Evolutionary conservation across 2,329 filamentous ascomycete genomes (phyloP), one percentile per base, ranked within the genome.

Genomic region (Trichoderma sp.): DNA sequence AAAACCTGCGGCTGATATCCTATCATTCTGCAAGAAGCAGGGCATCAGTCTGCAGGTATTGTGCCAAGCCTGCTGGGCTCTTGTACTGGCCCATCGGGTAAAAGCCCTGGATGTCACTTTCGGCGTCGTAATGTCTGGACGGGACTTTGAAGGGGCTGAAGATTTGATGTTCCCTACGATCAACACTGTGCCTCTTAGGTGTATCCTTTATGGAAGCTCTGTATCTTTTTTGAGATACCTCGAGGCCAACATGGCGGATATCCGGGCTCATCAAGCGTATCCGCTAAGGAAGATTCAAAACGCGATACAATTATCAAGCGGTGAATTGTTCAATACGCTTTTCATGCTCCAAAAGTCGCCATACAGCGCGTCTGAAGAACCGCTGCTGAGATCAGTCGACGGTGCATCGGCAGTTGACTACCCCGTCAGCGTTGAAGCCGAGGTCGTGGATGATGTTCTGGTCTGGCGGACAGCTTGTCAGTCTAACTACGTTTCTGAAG

Each of bases 131-230:
- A 83, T 97, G 14, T 94, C 93, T 0, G 94, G 95, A 18, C 87
- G 95, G n/a, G 92, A 96, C 68, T 89, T 88, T 11, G 89, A 91
- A 56, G 85, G 87, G 18, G 86, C 88, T 0, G 86, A 91, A 54
- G 78, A 86, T 30, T 79, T 95, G 14, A 84, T 94, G 75, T 97
- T 97, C 74, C 95, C 94, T 0, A 93, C 91, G 0, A 97, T 97
- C 92, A 97, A 97, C 75, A 97, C 94, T 0, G 89, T 97, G 0
- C 87, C 91, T 0, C 83, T 97, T 8, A 86, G 94, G 13, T 86
- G 86, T 1, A 84, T 94, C 3, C 77, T 97, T 2, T 91, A 96
- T 73, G 92, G 92, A 1, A 88, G 84, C 0, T 80, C 86, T 0
- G 72, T 77, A 0, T 85, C 89, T 0, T 89, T 96, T 79, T 79